Base-by-base conservation (phyloP, 176 grass and related monocot species). In the Metroxylon sagu region DNA sequence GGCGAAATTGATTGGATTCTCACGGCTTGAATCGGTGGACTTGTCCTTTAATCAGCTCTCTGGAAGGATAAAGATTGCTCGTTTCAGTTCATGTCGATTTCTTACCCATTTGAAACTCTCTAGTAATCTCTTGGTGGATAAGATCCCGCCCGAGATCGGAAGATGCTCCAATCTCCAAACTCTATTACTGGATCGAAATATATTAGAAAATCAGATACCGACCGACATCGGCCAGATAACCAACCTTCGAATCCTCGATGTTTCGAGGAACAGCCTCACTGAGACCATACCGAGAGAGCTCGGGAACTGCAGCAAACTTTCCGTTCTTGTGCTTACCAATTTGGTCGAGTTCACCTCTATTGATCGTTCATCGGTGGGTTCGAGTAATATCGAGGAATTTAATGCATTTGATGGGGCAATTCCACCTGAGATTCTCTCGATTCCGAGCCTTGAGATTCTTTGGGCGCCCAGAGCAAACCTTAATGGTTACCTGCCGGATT, bases 261-360 rank as follows among this genome's bases (percentile, higher is more conserved):
- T 88, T 53, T 88, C 85, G 0, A 73, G 71, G 48, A 88, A 88
- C 78, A 84, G 85, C 72, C 85, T 88, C 64, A 84, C 85, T 43
- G 80, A 80, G 29, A 72, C 67, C 30, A 73, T 88, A 48, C 85
- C 80, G 4, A 16, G 18, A n/a, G 76, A 84, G 67, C 85, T 88
- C 5, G 67, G 53, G 48, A 25, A 19, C 61, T 88, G 85, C 73
- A 16, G 53, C 30, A 57, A 80, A 16, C 85, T 88, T 59, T 74
- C 85, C 18, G 85, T 79, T 57, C 76, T 88, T 52, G 65, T 83
- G 6, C 85, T 88, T 71, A 77, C 80, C 52, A 76, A 83, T 43
- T 65, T 79, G 74, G 31, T 72, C 0, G 30, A 67, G 3, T 74
- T 60, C n/a, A 17, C n/a, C 16, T 71, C 68, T 19, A 30, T 48